phyloP scores from a whole-genome alignment of 371 early-diverging fungal genomes.

The Apophysomyces trapeziformis region DNA sequence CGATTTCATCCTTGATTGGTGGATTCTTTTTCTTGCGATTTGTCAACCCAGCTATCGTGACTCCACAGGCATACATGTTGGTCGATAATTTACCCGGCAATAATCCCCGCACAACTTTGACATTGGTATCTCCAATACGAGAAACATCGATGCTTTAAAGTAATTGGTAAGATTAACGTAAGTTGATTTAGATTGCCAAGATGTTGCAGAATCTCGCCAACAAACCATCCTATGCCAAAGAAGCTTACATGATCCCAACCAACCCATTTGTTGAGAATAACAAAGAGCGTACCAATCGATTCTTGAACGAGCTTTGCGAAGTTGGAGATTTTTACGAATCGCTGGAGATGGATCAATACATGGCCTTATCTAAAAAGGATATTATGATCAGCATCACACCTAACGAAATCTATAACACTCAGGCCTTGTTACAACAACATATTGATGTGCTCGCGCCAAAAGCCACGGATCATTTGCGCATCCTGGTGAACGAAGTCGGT shows the following conservation, averaged over 20 bases:
- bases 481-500: conserved; percentile 79
- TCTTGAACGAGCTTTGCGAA: conserved; percentile 88
- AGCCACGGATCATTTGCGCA: conserved; percentile 77
- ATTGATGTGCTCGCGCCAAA: conserved; percentile 76
- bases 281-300: conserved; percentile 78
- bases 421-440: conserved; percentile 81
- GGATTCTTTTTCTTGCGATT: conserved; percentile 95
- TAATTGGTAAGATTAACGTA: background rate
- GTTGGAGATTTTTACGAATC: conserved; percentile 93
- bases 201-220: conserved; percentile 93
- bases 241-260: conserved; percentile 86
- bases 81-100: conserved; percentile 78
- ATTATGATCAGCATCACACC: conserved; percentile 83
- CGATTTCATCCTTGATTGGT: conserved; percentile 90
- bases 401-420: conserved; percentile 92
- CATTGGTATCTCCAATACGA: conserved; percentile 47
- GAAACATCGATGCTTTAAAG: background rate
- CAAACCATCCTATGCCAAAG: conserved; percentile 89
- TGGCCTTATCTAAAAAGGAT: conserved; percentile 90
- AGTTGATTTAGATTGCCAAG: conserved; percentile 69
- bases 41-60: conserved; percentile 93
- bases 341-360: conserved; percentile 95
- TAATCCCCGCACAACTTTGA: conserved; percentile 83
- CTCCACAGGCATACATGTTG: conserved; percentile 91
- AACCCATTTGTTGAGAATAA: conserved; percentile 87